A percentile compares a stretch with the other conserved stretches of the same genome.
phyloP scores from a whole-genome alignment of 2,329 filamentous ascomycete genomes.

The Cladophialophora bantiana region DNA sequence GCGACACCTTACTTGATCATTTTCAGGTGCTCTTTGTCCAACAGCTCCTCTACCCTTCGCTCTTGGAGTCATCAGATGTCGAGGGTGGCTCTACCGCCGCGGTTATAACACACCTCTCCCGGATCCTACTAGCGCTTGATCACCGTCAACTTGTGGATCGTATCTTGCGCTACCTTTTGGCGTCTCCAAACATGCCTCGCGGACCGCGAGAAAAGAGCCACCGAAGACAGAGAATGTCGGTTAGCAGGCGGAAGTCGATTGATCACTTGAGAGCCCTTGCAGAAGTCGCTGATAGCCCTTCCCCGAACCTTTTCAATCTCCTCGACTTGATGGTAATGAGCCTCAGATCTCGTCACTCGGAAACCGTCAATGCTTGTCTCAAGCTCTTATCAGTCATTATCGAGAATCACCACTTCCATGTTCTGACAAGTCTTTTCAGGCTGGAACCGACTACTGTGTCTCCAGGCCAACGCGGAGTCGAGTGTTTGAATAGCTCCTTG shows the following conservation, averaged over 20 bases:
- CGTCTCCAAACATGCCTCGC: constrained; percentile 62
- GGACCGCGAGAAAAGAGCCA: constrained; percentile 46
- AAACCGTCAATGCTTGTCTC: constrained; percentile 88
- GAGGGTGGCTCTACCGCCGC: constrained; percentile 96
- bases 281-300: constrained; percentile 75
- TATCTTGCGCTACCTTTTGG: constrained; percentile 89
- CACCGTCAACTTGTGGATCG: constrained; percentile 94
- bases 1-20: constrained; percentile 90
- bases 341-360: constrained; percentile 80
- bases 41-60: constrained; percentile 92
- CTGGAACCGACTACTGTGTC: constrained; percentile 50
- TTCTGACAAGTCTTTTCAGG: constrained; percentile 76
- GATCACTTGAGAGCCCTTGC: constrained; percentile 83
- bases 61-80: constrained; percentile 94
- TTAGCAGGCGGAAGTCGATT: constrained; percentile 83
- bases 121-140: constrained; percentile 88
- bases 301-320: constrained; percentile 89
- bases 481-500: constrained; percentile 51
- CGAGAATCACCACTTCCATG: constrained; percentile 85
- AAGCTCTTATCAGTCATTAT: constrained; percentile 87
- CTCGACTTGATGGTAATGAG: constrained; percentile 90
- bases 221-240: constrained; percentile 49
- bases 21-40: constrained; percentile 97
- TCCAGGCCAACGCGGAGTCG: constrained; percentile 59
- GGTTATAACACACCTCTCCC: constrained; percentile 88